Evolutionary conservation across 306 rosid genomes (phyloP).

Genomic region (Rubus idaeus): DNA sequence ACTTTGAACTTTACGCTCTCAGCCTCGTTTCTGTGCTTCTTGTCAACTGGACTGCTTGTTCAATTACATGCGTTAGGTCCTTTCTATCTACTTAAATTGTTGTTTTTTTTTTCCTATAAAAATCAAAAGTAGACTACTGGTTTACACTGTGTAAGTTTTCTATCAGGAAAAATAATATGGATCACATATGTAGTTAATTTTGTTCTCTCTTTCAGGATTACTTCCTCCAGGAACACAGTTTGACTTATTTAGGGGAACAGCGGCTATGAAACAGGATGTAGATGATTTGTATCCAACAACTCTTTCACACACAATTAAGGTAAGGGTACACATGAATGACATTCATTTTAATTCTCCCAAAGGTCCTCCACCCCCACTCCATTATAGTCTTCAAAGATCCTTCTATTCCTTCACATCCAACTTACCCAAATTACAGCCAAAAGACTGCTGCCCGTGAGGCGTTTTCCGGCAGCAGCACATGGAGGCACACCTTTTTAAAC

Average conservation of each 20-base stretch:
- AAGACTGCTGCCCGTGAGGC: background rate
- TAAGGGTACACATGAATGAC: conserved; percentile 22
- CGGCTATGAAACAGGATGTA: conserved; percentile 99
- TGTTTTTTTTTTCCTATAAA: background rate
- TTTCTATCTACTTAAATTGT: background rate
- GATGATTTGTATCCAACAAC: conserved; percentile 92
- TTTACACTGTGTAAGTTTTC: background rate
- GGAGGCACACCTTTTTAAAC: background rate
- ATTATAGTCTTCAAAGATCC: background rate
- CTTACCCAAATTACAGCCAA: background rate
- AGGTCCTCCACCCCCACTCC: background rate
- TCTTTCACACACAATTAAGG: conserved; percentile 95
- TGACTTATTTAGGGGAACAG: conserved; percentile 96
- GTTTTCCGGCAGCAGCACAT: background rate
- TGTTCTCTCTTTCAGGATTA: conserved; percentile 63
- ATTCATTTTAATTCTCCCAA: background rate
- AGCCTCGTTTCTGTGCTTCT: background rate
- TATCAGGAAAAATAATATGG: background rate
- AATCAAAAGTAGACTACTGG: background rate
- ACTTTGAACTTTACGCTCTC: background rate
- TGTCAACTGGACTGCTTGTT: conserved; percentile 1
- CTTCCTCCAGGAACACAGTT: conserved; percentile 99
- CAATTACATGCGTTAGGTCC: background rate
- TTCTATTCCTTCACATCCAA: background rate
- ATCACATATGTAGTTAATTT: background rate